phyloP scores from a whole-genome alignment of 768 basidiomycete genomes.

The Leccinum disarticulatum region DNA sequence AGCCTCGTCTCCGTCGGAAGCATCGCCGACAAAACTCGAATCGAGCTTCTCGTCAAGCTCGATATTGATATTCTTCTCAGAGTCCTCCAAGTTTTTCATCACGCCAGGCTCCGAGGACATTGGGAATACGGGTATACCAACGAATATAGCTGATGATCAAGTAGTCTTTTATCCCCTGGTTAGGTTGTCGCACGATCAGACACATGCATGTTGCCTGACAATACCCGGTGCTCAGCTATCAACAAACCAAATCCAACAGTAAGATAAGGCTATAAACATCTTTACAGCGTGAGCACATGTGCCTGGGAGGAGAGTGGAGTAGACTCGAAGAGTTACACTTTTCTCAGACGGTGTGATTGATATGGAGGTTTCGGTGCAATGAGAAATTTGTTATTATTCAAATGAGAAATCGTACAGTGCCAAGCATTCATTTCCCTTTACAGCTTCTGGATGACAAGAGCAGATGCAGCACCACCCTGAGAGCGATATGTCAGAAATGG shows the following conservation, averaged over 20 bases:
- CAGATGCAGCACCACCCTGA: conserved; percentile 91
- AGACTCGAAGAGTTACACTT: background rate
- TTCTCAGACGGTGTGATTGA: conserved; percentile 11
- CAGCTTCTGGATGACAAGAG: conserved; percentile 84
- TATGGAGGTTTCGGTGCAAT: conserved; percentile 7
- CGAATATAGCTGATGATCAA: background rate
- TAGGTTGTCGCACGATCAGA: conserved; percentile 4
- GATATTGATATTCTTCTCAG: conserved; percentile 14
- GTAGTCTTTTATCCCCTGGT: conserved; percentile 11
- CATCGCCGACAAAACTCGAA: conserved; percentile 33
- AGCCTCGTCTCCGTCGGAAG: conserved; percentile 56
- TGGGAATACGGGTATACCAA: conserved; percentile 1
- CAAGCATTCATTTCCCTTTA: conserved; percentile 39
- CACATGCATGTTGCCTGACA: conserved; percentile 8
- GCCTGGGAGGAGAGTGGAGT: background rate
- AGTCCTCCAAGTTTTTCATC: conserved; percentile 10
- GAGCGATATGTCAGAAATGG: conserved; percentile 19
- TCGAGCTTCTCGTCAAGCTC: conserved; percentile 38
- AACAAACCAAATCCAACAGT: background rate
- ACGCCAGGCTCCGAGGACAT: conserved; percentile 21
- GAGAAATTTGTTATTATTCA: conserved; percentile 17
- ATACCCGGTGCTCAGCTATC: conserved; percentile 1
- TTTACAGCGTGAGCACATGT: conserved; percentile 11
- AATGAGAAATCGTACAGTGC: conserved; percentile 16
- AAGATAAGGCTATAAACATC: conserved; percentile 21